Percentiles rank a stretch among this genome's conserved stretches.
phyloP scores from a whole-genome alignment of 2,329 filamentous ascomycete species.

The Epichloe scottii region DNA sequence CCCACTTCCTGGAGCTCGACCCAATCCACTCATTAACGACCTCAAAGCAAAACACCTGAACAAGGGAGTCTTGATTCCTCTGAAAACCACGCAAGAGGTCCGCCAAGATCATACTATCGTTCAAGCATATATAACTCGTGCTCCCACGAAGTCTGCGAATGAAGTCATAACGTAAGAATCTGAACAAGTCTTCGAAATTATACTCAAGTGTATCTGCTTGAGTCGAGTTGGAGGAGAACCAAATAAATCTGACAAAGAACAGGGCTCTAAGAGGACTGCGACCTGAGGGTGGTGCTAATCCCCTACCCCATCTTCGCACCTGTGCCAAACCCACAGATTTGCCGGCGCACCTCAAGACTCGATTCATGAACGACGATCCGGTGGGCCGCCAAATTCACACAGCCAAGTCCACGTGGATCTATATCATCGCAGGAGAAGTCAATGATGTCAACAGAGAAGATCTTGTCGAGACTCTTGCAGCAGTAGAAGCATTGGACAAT shows the following conservation, averaged over 20 bases:
- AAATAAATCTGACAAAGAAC: conserved; percentile 9
- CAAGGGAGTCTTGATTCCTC: conserved; percentile 42
- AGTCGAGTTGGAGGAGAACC: neutral
- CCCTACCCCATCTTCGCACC: conserved; percentile 59
- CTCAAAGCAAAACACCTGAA: conserved; percentile 24
- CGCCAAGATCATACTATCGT: conserved; percentile 45
- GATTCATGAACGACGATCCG: conserved; percentile 46
- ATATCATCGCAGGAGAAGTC: conserved; percentile 41
- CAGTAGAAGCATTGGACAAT: conserved; percentile 37
- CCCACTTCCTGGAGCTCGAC: conserved; percentile 10
- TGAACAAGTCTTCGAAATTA: neutral
- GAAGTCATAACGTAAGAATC: conserved; percentile 54
- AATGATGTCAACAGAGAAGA: conserved; percentile 40
- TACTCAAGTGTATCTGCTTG: neutral
- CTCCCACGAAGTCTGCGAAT: conserved; percentile 60
- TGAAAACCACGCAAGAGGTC: conserved; percentile 53
- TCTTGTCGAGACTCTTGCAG: conserved; percentile 33
- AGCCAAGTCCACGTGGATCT: conserved; percentile 47
- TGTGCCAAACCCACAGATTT: conserved; percentile 62
- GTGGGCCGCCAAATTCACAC: conserved; percentile 44
- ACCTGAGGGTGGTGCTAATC: conserved; percentile 49
- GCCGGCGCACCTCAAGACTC: conserved; percentile 49
- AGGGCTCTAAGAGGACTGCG: conserved; percentile 45
- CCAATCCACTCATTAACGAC: conserved; percentile 27
- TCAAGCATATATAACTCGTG: conserved; percentile 57